These are phyloP conservation scores for Phytopythium sindhum DNA, from an alignment of 352 stramenopile species.

Conservation along the genomic window DNA sequence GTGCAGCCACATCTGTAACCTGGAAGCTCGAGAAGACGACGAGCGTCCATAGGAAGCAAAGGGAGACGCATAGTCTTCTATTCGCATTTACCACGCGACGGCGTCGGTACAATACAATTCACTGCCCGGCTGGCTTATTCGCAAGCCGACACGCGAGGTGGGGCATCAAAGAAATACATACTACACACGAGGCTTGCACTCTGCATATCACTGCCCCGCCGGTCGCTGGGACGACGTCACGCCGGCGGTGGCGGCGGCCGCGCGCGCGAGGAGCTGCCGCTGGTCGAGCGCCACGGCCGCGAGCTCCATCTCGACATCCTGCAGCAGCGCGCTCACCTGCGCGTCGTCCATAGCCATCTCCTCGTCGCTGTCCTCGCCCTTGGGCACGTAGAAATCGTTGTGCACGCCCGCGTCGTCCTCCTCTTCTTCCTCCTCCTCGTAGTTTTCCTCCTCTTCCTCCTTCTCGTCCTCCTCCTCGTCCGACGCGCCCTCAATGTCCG, in stretches of 20 bases:
- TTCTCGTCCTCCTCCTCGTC: constrained; percentile 33
- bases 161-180: not conserved
- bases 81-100: not conserved
- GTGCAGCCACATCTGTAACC: too few relatives aligned
- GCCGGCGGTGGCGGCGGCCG: constrained; percentile 3
- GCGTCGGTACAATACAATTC: not conserved
- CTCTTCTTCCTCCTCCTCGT: constrained; percentile 12
- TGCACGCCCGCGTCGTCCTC: constrained; percentile 22
- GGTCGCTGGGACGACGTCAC: not conserved
- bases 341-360: constrained; percentile 31
- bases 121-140: too few relatives aligned
- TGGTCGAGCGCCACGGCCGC: constrained; percentile 50
- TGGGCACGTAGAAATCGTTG: constrained; percentile 36
- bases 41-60: not conserved
- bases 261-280: constrained; percentile 23
- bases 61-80: not conserved
- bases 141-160: not conserved
- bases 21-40: not conserved
- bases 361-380: constrained; percentile 8
- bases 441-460: constrained; percentile 20
- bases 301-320: constrained; percentile 76
- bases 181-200: not conserved
- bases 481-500: constrained; percentile 32
- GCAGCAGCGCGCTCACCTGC: constrained; percentile 40
- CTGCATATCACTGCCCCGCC: not conserved